Evolutionary conservation across 2,329 filamentous ascomycete species (phyloP), one percentile per base, ranked within the genome.

Genomic region (Talaromyces sp.): DNA sequence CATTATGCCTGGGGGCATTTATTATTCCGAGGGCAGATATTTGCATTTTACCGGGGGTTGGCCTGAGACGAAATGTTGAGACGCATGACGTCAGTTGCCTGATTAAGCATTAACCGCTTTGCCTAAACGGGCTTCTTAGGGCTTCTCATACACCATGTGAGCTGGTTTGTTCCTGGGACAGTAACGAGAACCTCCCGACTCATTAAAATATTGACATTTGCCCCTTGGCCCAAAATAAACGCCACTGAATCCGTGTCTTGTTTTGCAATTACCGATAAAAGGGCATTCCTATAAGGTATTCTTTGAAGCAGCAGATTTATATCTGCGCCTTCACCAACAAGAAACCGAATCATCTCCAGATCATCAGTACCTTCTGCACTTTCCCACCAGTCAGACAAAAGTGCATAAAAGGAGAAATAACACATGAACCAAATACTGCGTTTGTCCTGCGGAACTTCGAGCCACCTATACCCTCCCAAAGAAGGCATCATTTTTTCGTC

Each of bases 341-440:
- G 28, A 30, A 30, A 30, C 28, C 8, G 28, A 9, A 30, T 9
- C 9, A 30, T 30, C 8, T 30, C 28, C 6, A 30, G 8, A 30
- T 30, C 28, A 3, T 27, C 4, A 27, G 27, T 27, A 27, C 27
- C 27, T 27, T 30, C 15, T 25, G 19, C 42, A 27, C 17, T 13
- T n/a, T 57, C 13, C 59, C 42, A 57, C 59, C 32, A 61, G 11
- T 57, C 32, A 25, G 11, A 47, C 15, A 57, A 30, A 53, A 52
- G 10, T 8, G n/a, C 32, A 39, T 52, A 61, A 39, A 57, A 57
- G 3, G 25, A 28, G 28, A 57, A 57, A 22, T 42, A 22, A 25
- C 59, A 61, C 44, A 61, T 53, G 8, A 30, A n/a, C 11, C 32
- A 52, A n/a, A 51, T 17, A 25, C 28, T n/a, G 22, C 25, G 30